Base-by-base conservation (phyloP, 257 asterid genomes). In the Sherardia arvensis region DNA sequence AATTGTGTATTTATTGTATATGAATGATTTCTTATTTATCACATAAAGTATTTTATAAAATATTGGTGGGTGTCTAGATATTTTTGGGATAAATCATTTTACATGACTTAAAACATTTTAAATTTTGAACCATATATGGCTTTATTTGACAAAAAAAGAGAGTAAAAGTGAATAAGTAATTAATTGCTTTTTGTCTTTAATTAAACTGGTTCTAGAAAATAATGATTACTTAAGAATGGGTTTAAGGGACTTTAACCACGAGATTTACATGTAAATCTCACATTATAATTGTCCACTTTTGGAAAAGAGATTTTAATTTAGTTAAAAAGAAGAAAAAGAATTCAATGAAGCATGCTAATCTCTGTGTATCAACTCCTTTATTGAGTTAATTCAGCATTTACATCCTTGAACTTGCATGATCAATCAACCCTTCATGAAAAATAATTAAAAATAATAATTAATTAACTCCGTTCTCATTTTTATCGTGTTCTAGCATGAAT, bases 221-320 rank as follows among this genome's bases (percentile, higher is more conserved):
- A 34, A 34, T 34, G 12, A 34, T 34, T 34, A 34, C 12, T 34
- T 40, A 5, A 20, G 49, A 14, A 40, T 14, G 51, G 51, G 51
- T 43, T 43, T 3, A 11, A 4, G 49, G 3, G 7, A 43, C 34
- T 2, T 14, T 15, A 17, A 65, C 23, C 66, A 66, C 65, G 59
- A 66, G 68, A 12, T 17, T 56, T 56, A 69, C 66, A 40, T 61
- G 33, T 62, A 54, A 63, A 71, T 53, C 29, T 10, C 66, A 72
- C 69, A 64, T 68, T 72, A 55, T 38, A 34, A 60, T 22, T 21
- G 51, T 27, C 22, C 7, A 48, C 71, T 54, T 66, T 72, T 67
- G 4, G 18, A 34, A 8, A 61, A 58, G 10, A 33, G n/a, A 33
- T 5, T 15, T 7, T 34, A n/a, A 36, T 32, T 32, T 8, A 66